These are phyloP conservation scores for Salix koriyanagi DNA, from an alignment of 345 rosid genomes.

Conservation along the genomic window DNA sequence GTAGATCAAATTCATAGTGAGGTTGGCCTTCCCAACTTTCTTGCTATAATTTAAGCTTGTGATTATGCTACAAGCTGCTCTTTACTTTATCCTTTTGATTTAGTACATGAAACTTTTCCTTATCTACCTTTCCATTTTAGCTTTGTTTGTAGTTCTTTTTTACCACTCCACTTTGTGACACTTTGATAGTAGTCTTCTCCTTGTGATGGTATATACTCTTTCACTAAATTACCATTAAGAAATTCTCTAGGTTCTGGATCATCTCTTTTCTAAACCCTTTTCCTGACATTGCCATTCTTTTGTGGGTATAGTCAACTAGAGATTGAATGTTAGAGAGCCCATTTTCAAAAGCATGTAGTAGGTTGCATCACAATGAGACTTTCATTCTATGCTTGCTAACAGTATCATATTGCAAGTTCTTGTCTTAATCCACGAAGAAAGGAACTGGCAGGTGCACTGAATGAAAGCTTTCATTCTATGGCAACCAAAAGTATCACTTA, in stretches of 20 bases:
- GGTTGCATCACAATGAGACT: neutral
- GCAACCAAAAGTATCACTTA: neutral
- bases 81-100: neutral
- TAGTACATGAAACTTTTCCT: neutral
- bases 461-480: neutral
- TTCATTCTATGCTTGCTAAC: neutral
- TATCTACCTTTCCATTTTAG: neutral
- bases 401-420: neutral
- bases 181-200: neutral
- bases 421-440: neutral
- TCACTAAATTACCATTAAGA: neutral
- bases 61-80: neutral
- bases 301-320: neutral
- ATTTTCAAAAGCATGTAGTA: neutral
- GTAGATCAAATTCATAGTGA: conserved; percentile 76
- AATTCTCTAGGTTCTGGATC: neutral
- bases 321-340: neutral
- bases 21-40: conserved; percentile 45
- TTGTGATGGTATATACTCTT: neutral
- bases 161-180: neutral
- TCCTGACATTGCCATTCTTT: neutral
- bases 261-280: neutral
- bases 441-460: neutral
- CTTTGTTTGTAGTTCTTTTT: neutral
- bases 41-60: neutral